Conservation (phyloP, 2,329 filamentous ascomycete species). For the Verticillium nonalfalfae region DNA sequence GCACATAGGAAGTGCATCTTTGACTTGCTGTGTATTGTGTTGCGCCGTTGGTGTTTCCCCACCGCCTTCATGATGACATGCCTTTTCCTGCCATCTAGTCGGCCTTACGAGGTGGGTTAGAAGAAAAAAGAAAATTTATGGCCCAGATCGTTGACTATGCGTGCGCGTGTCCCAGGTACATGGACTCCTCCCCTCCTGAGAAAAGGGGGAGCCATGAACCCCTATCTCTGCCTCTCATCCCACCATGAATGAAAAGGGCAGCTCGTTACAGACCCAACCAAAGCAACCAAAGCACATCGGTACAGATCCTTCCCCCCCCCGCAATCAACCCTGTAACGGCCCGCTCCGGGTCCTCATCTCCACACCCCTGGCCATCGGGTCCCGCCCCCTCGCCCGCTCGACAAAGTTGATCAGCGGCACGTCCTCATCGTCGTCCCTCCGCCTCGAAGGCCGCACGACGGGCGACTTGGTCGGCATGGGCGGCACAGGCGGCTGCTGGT, state of each 20-base stretch:
- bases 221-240: too few species aligned
- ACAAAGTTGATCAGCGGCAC: conserved; percentile 13
- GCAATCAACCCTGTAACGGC: background rate
- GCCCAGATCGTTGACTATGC: too few species aligned
- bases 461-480: conserved; percentile 5
- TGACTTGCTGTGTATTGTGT: background rate
- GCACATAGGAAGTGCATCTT: too few species aligned
- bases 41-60: background rate
- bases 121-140: too few species aligned
- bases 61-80: background rate
- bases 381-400: conserved; percentile 7
- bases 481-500: conserved; percentile 6
- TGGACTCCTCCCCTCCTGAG: too few species aligned
- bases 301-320: too few species aligned
- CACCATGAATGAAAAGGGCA: too few species aligned
- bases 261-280: too few species aligned
- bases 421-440: conserved; percentile 9
- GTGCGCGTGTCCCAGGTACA: too few species aligned
- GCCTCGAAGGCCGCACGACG: conserved; percentile 3
- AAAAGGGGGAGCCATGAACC: too few species aligned
- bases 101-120: too few species aligned
- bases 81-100: background rate
- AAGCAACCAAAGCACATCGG: too few species aligned
- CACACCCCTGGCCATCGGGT: conserved; percentile 1
- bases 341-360: conserved; percentile 2